Base-by-base conservation (phyloP, 1,284 basidiomycete genomes). In the Erythrobasidium hasegawianum region DNA sequence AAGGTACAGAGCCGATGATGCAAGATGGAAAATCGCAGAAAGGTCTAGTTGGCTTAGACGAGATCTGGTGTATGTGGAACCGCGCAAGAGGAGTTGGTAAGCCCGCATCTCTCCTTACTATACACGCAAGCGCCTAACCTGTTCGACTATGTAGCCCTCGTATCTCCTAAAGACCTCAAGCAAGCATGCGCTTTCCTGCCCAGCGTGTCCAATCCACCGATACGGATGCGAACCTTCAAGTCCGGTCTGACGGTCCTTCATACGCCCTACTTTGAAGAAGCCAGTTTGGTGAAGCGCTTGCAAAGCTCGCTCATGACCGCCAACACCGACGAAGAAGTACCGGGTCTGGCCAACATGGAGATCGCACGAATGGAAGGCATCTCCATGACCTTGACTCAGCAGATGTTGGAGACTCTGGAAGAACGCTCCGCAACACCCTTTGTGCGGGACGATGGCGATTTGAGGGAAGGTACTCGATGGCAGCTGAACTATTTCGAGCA, bases 41-140 rank as follows among this genome's bases (percentile, higher is more conserved):
- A 49, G 92, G 90, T 0, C 83, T 97, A 16, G 82, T 97, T 22
- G 89, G 87, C 0, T 80, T 97, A 18, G 95, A 98, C 76, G 93
- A 97, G 76, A 88, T 92, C 0, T 98, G 95, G 95, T 92, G 92
- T 49, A 84, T 89, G 1, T 98, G 95, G 95, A 97, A 97, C 77
- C 86, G 95, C 58, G 92, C 91, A 1, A 81, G 95, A 67, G 95
- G 95, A 57, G 87, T 97, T 57, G 87, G 92, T 92, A 75, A 76
- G 90, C 81, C 1, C 16, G 26, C 27, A 56, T 59, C 64, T 57
- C 43, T 57, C 45, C 20, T 2, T 39, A 13, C 38, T n/a, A 39
- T n/a, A 14, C 68, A 40, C 22, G 50, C 11, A 40, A n/a, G n/a
- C 18, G 67, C 47, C 38, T 22, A 40, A 53, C n/a, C n/a, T n/a